Conservation (phyloP, 164 flowering plant species). For the Piper longum region DNA sequence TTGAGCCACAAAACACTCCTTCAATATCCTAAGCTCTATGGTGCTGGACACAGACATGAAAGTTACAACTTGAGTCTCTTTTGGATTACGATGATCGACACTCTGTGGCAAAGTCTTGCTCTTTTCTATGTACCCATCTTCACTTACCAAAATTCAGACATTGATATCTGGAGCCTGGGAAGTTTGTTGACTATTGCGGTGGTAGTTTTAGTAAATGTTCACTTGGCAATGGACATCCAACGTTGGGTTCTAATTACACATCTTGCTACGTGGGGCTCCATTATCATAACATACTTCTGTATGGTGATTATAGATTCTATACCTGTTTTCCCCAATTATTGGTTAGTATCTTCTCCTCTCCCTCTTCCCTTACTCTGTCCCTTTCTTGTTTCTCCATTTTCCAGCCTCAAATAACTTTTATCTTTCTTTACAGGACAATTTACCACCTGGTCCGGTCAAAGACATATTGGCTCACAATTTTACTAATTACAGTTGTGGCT, state of each 20-base stretch:
- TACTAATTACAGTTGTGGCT: slow-evolving; percentile 43
- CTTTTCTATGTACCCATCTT: slow-evolving; percentile 61
- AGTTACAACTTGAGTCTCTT: slow-evolving; percentile 67
- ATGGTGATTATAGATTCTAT: slow-evolving; percentile 72
- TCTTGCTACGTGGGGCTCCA: slow-evolving; percentile 78
- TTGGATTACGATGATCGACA: slow-evolving; percentile 84
- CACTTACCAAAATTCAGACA: slow-evolving; percentile 39
- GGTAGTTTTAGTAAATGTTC: slow-evolving; percentile 69
- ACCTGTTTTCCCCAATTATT: slow-evolving; percentile 63
- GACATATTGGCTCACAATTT: slow-evolving; percentile 62
- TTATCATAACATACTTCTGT: slow-evolving; percentile 52
- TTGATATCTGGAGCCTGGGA: slow-evolving; percentile 92
- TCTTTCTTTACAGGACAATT: slow-evolving; percentile 51
- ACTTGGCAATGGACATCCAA: slow-evolving; percentile 81
- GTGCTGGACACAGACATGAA: slow-evolving; percentile 76
- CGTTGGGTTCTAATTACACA: slow-evolving; percentile 69
- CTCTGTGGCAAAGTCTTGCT: slow-evolving; percentile 89
- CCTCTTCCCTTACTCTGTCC: not conserved
- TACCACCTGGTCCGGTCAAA: slow-evolving; percentile 51
- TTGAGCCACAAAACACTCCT: slow-evolving; percentile 67
- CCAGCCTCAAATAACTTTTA: not conserved
- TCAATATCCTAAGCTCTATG: slow-evolving; percentile 66
- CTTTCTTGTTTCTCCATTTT: no score
- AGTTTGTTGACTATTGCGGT: slow-evolving; percentile 86
- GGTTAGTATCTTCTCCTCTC: slow-evolving; percentile 29